Evolutionary conservation across 108 stramenopile genomes (phyloP), one percentile per base, ranked within the genome.

Genomic region (Schizochytrium sp.): DNA sequence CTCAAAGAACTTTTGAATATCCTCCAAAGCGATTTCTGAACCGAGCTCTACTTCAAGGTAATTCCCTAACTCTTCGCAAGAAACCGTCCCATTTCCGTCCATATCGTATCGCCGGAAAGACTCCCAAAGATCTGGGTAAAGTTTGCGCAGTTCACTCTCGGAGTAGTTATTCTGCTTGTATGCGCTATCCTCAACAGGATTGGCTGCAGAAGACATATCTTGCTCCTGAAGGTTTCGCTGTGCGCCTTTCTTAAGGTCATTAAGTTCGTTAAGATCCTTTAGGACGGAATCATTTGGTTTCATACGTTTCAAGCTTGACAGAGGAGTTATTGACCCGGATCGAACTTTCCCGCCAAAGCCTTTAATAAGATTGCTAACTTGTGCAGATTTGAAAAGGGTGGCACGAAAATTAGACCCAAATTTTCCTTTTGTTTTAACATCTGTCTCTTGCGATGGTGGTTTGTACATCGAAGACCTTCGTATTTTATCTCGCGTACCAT

Each of bases 71-170:
- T 83, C 76, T 47, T 83, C 53, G 15, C 28, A 17, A 13, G 47
- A 13, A 17, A 83, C 53, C 47, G 47, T 55, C 5, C 76, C 76
- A n/a, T 49, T n/a, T 5, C 76, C 76, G 28, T 83, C 76, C 5
- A n/a, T 40, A 28, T 83, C 76, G 76, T 83, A 83, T 7, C 76
- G 76, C 45, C 50, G 47, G 76, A 83, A 83, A 2, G 50, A 55
- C n/a, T 83, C 76, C 76, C 76, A 83, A 5, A 83, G 40, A 38
- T 83, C 76, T 53, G 76, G 76, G 76, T 83, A 83, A n/a, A 83
- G 76, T 40, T 83, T 83, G 50, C 53, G 47, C 15, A 83, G 76
- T 28, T 83, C 53, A 0, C 5, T 0, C 55, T 55, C 76, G 15
- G 64, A 69, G 19, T 44, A 44, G 42, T 38, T 8, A 7, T 69